A percentile compares a stretch with the other conserved stretches of the same genome.
phyloP scores from a whole-genome alignment of 768 basidiomycete genomes.

The Kwoniella bestiolae region DNA sequence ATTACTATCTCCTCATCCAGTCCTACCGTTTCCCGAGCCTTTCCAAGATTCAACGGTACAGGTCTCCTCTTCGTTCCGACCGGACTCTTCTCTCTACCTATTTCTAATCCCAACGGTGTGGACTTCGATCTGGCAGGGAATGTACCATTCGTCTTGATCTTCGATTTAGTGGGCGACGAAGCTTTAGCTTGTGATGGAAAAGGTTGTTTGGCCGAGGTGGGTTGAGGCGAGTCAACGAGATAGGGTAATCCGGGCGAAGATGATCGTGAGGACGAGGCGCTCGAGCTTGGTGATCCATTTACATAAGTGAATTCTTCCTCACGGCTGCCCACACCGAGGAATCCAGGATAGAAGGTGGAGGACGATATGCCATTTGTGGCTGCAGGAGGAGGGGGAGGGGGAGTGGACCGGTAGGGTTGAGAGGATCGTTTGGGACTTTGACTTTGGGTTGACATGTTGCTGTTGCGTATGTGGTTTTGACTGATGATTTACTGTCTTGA shows the following conservation, averaged over 20 bases:
- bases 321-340: neutral
- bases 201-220: constrained; percentile 5
- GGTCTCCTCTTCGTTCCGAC: constrained; percentile 19
- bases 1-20: constrained; percentile 28
- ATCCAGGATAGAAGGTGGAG: constrained; percentile 16
- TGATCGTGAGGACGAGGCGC: constrained; percentile 12
- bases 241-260: constrained; percentile 22
- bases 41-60: constrained; percentile 17
- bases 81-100: constrained; percentile 7
- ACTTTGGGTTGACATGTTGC: neutral
- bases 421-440: neutral
- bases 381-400: constrained; percentile 8
- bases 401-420: constrained; percentile 9
- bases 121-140: constrained; percentile 7
- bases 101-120: neutral
- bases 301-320: constrained; percentile 6
- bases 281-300: neutral
- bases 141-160: neutral
- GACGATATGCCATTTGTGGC: neutral
- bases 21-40: constrained; percentile 15
- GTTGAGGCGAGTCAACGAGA: constrained; percentile 8
- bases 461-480: no score
- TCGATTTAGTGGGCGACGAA: neutral
- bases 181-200: neutral
- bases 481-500: neutral